Percentiles rank a stretch among this genome's conserved stretches.
Evolutionary conservation across 306 rosid genomes (phyloP).

Genomic region (Quercus suber): DNA sequence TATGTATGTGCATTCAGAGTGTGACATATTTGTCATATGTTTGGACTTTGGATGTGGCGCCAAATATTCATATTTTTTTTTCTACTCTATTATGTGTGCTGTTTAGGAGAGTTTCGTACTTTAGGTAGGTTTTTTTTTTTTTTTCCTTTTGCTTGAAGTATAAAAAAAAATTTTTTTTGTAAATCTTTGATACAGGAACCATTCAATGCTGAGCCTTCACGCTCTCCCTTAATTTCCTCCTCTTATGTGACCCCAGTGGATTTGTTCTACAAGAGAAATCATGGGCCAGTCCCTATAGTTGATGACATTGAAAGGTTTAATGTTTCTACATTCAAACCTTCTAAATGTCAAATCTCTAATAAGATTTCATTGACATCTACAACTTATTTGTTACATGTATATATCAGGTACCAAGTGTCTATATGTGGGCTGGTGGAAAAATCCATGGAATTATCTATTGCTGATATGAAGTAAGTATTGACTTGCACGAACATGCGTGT

Average conservation of each 20-base stretch:
- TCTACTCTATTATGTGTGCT: no score
- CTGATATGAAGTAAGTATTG: conserved; percentile 64
- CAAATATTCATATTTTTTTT: no score
- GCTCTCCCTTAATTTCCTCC: conserved; percentile 42
- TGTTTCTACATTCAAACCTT: not conserved
- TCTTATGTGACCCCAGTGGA: conserved; percentile 77
- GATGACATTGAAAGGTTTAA: conserved; percentile 69
- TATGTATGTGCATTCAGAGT: no score
- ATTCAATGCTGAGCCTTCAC: conserved; percentile 87
- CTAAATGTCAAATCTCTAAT: not conserved
- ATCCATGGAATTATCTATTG: conserved; percentile 57
- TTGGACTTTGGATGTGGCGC: no score
- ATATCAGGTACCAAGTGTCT: conserved; percentile 57
- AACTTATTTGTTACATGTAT: not conserved
- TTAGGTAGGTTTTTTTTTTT: not conserved
- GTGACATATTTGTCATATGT: no score
- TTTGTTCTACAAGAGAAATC: conserved; percentile 88
- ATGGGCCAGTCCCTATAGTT: conserved; percentile 77
- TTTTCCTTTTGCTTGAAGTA: no score
- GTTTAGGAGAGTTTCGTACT: no score
- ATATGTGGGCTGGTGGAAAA: conserved; percentile 57
- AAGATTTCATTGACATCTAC: no score
- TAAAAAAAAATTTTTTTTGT: no score
- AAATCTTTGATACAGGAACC: conserved; percentile 50
- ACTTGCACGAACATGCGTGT: no score